Evolutionary conservation across 768 basidiomycete species (phyloP).

Genomic region (Phylloporus sp.): DNA sequence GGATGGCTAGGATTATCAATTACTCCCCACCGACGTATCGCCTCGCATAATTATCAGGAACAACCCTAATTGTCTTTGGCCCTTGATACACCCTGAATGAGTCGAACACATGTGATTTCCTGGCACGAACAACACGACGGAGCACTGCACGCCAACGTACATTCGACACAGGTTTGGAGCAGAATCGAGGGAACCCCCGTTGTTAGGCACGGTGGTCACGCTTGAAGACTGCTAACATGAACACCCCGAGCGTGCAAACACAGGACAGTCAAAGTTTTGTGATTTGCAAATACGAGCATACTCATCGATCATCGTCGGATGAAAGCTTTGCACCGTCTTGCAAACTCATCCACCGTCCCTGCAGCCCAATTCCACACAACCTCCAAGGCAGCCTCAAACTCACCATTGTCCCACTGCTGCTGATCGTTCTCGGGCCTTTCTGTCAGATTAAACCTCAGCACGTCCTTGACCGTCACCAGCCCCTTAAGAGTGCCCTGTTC

Average conservation of each 20-base stretch:
- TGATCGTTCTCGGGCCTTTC: constrained; percentile 50
- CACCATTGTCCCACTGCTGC: constrained; percentile 56
- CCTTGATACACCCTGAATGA: neutral
- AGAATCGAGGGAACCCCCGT: neutral
- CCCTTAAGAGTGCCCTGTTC: constrained; percentile 79
- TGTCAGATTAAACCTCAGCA: constrained; percentile 76
- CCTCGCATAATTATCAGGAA: neutral
- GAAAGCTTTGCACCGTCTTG: constrained; percentile 24
- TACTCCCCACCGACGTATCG: neutral
- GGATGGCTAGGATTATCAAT: neutral
- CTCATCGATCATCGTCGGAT: constrained; percentile 25
- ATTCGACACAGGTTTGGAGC: neutral
- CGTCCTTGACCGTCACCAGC: constrained; percentile 94
- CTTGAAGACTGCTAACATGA: neutral
- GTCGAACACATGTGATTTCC: neutral
- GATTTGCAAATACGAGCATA: neutral
- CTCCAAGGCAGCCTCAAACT: constrained; percentile 61
- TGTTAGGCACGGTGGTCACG: neutral
- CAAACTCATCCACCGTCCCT: constrained; percentile 32
- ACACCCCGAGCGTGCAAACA: neutral
- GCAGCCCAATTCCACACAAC: constrained; percentile 56
- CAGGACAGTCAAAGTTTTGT: neutral
- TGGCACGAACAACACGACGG: neutral
- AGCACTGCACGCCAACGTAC: neutral
- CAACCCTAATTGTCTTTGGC: neutral